phyloP scores from a whole-genome alignment of 148 eudicot species.

The Camellia sinensis region DNA sequence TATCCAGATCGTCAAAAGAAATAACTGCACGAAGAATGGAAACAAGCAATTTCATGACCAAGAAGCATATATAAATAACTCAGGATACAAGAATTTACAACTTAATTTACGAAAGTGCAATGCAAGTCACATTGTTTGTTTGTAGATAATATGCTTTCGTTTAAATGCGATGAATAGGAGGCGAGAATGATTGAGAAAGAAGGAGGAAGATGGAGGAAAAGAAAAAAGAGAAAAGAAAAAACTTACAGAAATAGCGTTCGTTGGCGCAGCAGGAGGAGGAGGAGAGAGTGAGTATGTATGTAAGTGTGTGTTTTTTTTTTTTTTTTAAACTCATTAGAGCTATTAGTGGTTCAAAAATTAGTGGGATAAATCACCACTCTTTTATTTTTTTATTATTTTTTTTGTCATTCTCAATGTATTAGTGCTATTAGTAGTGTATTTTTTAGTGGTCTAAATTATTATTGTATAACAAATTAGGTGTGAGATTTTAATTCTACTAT shows the following conservation, averaged over 20 bases:
- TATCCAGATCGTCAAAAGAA: not conserved
- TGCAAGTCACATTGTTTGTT: not conserved
- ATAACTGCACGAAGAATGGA: not conserved
- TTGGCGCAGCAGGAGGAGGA: not conserved
- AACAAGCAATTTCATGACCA: not conserved
- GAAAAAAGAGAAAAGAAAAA: not conserved
- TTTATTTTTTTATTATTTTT: not conserved
- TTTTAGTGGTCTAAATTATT: too few relatives aligned
- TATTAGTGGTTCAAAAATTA: too few relatives aligned
- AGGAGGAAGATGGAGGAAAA: not conserved
- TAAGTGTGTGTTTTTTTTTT: too few relatives aligned
- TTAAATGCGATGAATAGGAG: not conserved
- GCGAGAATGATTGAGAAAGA: not conserved
- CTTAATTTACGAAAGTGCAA: not conserved
- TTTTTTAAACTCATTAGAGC: too few relatives aligned
- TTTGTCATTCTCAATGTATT: too few relatives aligned
- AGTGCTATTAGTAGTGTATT: too few relatives aligned
- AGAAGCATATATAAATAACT: not conserved
- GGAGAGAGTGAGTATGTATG: too few relatives aligned
- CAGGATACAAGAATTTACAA: not conserved
- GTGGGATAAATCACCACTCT: too few relatives aligned
- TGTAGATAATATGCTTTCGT: not conserved
- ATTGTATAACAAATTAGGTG: too few relatives aligned
- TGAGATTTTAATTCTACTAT: too few relatives aligned
- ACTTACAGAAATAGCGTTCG: constrained; percentile 1